These are phyloP conservation scores for Trapa incisa DNA, from an alignment of 345 rosid species.

Conservation along the genomic window DNA sequence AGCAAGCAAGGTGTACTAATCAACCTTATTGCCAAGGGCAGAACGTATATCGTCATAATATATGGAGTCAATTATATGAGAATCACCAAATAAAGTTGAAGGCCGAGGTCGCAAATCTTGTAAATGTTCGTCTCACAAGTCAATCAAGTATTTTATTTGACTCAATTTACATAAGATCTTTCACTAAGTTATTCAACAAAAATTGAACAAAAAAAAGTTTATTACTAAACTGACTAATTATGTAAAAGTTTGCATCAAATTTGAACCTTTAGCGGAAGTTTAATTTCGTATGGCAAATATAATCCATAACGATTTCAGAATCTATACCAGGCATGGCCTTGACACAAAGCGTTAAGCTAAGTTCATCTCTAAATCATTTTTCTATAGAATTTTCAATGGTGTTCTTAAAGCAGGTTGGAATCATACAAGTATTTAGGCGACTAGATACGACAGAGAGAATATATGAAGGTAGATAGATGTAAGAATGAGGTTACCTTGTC, in stretches of 20 bases:
- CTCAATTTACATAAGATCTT: no score
- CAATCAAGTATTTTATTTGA: no score
- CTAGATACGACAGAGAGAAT: neutral
- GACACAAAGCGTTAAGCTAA: neutral
- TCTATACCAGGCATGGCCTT: neutral
- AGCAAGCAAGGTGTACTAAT: neutral
- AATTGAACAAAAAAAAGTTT: no score
- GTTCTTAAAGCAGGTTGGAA: neutral
- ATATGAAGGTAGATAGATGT: neutral
- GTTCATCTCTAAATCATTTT: neutral
- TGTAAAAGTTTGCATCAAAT: no score
- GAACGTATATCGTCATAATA: neutral
- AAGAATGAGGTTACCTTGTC: conserved; percentile 37
- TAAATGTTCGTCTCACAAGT: no score
- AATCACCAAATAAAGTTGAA: no score
- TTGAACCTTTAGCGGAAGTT: neutral
- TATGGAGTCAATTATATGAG: no score
- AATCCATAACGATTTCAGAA: neutral
- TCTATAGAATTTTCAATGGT: neutral
- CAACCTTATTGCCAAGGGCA: neutral
- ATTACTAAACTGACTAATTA: no score
- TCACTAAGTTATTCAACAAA: no score
- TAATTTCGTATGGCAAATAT: neutral
- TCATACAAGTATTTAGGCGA: neutral
- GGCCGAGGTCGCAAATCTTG: no score